These are phyloP conservation scores for Monocercomonoides exilis DNA, from an alignment of 78 protist genomes.

Conservation along the genomic window DNA sequence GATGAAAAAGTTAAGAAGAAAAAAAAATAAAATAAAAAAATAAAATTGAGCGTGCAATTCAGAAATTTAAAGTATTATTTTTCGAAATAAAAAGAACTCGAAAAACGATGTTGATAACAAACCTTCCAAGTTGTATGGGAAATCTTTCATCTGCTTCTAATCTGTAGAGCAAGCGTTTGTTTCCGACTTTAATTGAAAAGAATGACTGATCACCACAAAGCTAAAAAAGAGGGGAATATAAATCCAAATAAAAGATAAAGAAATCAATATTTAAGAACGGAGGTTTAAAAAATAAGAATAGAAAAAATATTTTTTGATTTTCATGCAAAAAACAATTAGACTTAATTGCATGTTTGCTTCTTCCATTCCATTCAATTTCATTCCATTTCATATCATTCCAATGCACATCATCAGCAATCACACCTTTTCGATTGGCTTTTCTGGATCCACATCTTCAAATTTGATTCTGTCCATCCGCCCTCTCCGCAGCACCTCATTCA, in stretches of 20 bases:
- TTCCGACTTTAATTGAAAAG: not conserved
- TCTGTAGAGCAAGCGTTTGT: not conserved
- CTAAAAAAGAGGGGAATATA: not conserved
- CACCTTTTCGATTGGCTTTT: too few relatives aligned
- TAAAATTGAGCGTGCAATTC: too few relatives aligned
- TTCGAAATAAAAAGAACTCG: not conserved
- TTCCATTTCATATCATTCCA: too few relatives aligned
- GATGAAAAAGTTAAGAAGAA: too few relatives aligned
- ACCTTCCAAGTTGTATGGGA: not conserved
- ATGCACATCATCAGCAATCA: too few relatives aligned
- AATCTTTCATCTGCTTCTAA: not conserved
- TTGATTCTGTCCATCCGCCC: too few relatives aligned
- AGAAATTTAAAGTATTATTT: too few relatives aligned
- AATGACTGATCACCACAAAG: not conserved
- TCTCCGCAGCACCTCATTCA: too few relatives aligned
- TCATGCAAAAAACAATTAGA: not conserved
- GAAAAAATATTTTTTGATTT: too few relatives aligned
- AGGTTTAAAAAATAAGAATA: not conserved
- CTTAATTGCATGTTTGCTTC: not conserved
- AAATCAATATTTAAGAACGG: not conserved
- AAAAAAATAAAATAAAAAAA: too few relatives aligned
- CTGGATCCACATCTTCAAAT: too few relatives aligned
- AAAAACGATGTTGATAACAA: not conserved
- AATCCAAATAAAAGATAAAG: not conserved
- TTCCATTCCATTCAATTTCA: not conserved